phyloP scores from a whole-genome alignment of 169 alveolate genomes.

The Eimeria brunetti region DNA sequence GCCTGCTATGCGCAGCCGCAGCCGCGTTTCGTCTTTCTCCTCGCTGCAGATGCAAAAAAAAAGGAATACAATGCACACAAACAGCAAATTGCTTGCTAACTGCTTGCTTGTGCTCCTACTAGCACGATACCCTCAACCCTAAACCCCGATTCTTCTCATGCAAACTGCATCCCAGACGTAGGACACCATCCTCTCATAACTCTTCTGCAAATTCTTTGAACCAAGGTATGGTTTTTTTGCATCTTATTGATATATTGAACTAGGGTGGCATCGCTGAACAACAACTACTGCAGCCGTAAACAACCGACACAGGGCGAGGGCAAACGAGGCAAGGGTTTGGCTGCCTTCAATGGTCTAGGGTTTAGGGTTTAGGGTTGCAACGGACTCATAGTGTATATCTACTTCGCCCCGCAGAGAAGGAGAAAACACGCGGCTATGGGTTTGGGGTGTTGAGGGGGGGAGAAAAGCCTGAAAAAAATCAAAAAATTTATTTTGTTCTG shows the following conservation, averaged over 20 bases:
- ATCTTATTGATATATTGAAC: no score
- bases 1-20: conserved; percentile 46
- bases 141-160: no score
- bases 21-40: conserved; percentile 23
- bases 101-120: no score
- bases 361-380: neutral
- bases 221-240: no score
- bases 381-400: conserved; percentile 39
- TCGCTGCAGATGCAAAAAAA: conserved; percentile 7
- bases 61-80: neutral
- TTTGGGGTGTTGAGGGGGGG: conserved; percentile 1
- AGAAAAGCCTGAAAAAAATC: conserved; percentile 25
- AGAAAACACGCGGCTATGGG: neutral
- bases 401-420: conserved; percentile 51
- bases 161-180: no score
- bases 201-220: no score
- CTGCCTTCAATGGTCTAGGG: neutral
- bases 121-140: no score
- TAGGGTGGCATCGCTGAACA: no score
- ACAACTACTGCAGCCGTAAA: neutral
- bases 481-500: neutral
- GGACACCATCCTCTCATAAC: no score
- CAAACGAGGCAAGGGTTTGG: no score
- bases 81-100: neutral
- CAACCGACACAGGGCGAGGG: neutral